Evolutionary conservation across 78 protist species (phyloP).

Genomic region (Dictyostelium intermedium): DNA sequence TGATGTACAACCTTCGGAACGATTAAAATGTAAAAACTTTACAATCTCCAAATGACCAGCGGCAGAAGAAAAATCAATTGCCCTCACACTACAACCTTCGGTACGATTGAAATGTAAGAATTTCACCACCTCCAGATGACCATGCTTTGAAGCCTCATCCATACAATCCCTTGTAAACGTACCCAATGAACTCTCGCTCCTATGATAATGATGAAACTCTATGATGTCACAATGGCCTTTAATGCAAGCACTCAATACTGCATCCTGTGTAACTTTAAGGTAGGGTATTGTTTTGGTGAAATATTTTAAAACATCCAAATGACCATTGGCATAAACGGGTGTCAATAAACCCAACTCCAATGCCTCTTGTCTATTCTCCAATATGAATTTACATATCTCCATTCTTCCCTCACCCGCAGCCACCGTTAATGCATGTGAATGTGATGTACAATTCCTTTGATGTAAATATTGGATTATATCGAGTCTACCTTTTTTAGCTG

Average conservation of each 20-base stretch:
- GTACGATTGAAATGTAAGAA: background rate
- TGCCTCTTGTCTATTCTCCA: conserved; percentile 1
- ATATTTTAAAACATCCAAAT: background rate
- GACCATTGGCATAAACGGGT: background rate
- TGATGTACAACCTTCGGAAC: background rate
- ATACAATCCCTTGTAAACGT: background rate
- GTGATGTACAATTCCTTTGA: background rate
- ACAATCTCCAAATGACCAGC: background rate
- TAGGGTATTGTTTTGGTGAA: background rate
- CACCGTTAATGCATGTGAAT: background rate
- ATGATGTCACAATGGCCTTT: background rate
- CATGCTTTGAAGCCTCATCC: background rate
- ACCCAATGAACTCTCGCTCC: background rate
- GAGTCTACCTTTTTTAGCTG: background rate
- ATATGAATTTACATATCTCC: background rate
- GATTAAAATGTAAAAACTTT: background rate
- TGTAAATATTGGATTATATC: background rate
- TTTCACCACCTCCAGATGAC: conserved; percentile 9
- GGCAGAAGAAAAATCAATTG: background rate
- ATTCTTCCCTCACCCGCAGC: background rate
- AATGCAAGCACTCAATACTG: background rate
- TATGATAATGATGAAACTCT: background rate
- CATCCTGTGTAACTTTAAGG: background rate
- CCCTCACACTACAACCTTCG: background rate
- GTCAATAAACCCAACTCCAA: background rate